These are phyloP conservation scores for Phaeophleospora eucalypticola DNA, from an alignment of 2,329 filamentous ascomycete genomes.

Conservation along the genomic window DNA sequence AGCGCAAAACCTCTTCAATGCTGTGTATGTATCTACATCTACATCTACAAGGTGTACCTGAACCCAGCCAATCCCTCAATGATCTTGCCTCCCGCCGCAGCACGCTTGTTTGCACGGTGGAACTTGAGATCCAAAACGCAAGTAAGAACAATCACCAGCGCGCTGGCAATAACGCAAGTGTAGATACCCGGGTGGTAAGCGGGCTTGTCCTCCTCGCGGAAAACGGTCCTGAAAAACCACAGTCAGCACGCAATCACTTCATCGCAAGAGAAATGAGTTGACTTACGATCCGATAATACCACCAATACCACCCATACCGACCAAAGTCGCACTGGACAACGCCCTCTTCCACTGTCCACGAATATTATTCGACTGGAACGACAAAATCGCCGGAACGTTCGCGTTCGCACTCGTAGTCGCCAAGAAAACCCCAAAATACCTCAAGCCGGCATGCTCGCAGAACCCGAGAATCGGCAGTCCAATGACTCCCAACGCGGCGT, in stretches of 20 bases:
- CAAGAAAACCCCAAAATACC: conserved; percentile 37
- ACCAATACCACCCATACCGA: conserved; percentile 72
- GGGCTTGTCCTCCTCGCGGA: conserved; percentile 32
- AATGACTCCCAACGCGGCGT: conserved; percentile 31
- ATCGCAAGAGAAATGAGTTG: no score
- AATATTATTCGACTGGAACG: conserved; percentile 85
- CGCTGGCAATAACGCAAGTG: conserved; percentile 28
- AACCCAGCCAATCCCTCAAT: conserved; percentile 35
- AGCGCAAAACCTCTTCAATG: not conserved
- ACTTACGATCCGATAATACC: conserved; percentile 53
- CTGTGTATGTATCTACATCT: conserved; percentile 27
- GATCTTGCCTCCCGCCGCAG: conserved; percentile 32
- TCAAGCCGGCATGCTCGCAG: conserved; percentile 22
- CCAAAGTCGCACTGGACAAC: conserved; percentile 69
- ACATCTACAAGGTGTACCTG: conserved; percentile 32
- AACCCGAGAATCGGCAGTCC: conserved; percentile 35
- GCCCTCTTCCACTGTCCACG: conserved; percentile 86
- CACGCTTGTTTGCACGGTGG: conserved; percentile 33
- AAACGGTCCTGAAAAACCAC: conserved; percentile 52
- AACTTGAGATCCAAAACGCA: conserved; percentile 31
- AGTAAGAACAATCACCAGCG: conserved; percentile 29
- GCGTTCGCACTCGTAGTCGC: conserved; percentile 37
- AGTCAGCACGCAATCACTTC: conserved; percentile 58
- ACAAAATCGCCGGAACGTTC: conserved; percentile 66
- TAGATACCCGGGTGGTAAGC: conserved; percentile 33